A percentile compares a stretch with the other conserved stretches of the same genome.
Evolutionary conservation across 768 basidiomycete species (phyloP).

Genomic region (Lyophyllum decastes): DNA sequence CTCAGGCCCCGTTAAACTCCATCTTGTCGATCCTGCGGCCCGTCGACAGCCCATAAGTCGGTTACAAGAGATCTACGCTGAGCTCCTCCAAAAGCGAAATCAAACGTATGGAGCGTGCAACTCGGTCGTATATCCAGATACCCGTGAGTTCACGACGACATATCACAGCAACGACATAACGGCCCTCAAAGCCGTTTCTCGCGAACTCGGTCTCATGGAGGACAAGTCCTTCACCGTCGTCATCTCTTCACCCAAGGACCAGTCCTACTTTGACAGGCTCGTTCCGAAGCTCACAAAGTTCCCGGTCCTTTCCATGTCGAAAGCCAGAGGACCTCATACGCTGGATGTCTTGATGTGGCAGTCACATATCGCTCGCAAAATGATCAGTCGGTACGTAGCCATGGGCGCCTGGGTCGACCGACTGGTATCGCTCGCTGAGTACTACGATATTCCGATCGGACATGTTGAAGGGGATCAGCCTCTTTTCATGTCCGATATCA

Average conservation of each 20-base stretch:
- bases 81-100: slow-evolving; percentile 55
- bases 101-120: slow-evolving; percentile 37
- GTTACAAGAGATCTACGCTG: slow-evolving; percentile 73
- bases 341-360: slow-evolving; percentile 92
- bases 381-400: slow-evolving; percentile 81
- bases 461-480: slow-evolving; percentile 92
- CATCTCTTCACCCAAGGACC: slow-evolving; percentile 85
- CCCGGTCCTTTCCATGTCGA: slow-evolving; percentile 87
- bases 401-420: slow-evolving; percentile 81
- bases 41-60: slow-evolving; percentile 80
- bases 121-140: slow-evolving; percentile 65
- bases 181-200: slow-evolving; percentile 84
- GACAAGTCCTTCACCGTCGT: slow-evolving; percentile 74
- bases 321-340: slow-evolving; percentile 69
- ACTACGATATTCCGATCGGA: slow-evolving; percentile 91
- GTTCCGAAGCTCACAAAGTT: slow-evolving; percentile 77
- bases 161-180: slow-evolving; percentile 81
- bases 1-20: slow-evolving; percentile 67
- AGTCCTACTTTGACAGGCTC: slow-evolving; percentile 75
- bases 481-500: slow-evolving; percentile 85
- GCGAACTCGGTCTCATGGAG: slow-evolving; percentile 79
- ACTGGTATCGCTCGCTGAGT: slow-evolving; percentile 77
- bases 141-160: slow-evolving; percentile 60
- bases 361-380: slow-evolving; percentile 73
- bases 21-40: slow-evolving; percentile 89